Percentiles rank a stretch among this genome's conserved stretches.
phyloP scores from a whole-genome alignment of 345 rosid species.

The Odontarrhena argentea region DNA sequence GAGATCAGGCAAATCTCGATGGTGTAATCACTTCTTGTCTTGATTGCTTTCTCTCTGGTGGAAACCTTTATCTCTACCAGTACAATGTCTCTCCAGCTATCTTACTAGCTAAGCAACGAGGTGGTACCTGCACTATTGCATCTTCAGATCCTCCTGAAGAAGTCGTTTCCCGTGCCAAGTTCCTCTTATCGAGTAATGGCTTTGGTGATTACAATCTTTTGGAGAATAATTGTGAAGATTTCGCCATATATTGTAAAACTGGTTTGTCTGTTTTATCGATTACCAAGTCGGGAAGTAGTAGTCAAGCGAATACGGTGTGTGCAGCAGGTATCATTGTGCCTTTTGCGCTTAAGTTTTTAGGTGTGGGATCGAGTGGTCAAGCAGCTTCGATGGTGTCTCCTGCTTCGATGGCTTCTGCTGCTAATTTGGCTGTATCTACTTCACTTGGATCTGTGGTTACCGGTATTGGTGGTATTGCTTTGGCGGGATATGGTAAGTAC shows the following conservation, averaged over 20 bases:
- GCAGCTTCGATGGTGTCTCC: slow-evolving; percentile 33
- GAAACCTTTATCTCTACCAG: slow-evolving; percentile 62
- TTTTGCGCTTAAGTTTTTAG: slow-evolving; percentile 23
- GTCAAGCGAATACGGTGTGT: slow-evolving; percentile 55
- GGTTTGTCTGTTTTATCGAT: slow-evolving; percentile 55
- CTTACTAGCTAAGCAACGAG: slow-evolving; percentile 68
- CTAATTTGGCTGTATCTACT: slow-evolving; percentile 34
- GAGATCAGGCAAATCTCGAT: slow-evolving; percentile 48
- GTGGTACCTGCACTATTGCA: slow-evolving; percentile 81
- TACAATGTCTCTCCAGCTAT: slow-evolving; percentile 51
- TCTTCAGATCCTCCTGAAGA: slow-evolving; percentile 58
- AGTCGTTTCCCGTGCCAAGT: slow-evolving; percentile 59
- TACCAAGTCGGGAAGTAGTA: slow-evolving; percentile 65
- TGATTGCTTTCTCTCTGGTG: slow-evolving; percentile 70
- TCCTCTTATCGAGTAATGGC: slow-evolving; percentile 59
- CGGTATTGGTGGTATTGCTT: slow-evolving; percentile 62
- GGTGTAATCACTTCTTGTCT: slow-evolving; percentile 74
- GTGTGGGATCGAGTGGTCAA: slow-evolving; percentile 14
- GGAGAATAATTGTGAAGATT: slow-evolving; percentile 82
- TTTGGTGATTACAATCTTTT: slow-evolving; percentile 68
- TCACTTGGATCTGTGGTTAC: slow-evolving; percentile 57
- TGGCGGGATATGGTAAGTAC: slow-evolving; percentile 39
- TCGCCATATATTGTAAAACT: slow-evolving; percentile 81
- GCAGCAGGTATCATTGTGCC: slow-evolving; percentile 50
- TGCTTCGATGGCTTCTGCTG: slow-evolving; percentile 23